phyloP scores from a whole-genome alignment of 768 basidiomycete genomes.

The Epithele typhae region DNA sequence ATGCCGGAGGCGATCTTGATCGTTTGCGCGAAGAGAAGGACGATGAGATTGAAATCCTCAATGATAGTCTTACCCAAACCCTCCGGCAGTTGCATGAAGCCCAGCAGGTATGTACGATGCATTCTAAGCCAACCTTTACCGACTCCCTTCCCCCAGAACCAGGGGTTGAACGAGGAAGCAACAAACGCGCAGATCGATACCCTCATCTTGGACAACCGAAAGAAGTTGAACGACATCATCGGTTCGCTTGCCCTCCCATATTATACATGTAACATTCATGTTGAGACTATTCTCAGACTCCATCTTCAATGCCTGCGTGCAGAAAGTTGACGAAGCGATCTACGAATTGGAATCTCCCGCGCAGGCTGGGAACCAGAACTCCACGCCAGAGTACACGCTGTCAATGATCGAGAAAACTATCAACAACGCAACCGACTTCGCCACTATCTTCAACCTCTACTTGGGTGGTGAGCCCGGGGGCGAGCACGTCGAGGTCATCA shows the following conservation, averaged over 20 bases:
- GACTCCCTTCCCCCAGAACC: slow-evolving; percentile 47
- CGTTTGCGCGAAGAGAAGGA: slow-evolving; percentile 92
- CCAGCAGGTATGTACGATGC: slow-evolving; percentile 58
- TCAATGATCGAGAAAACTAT: slow-evolving; percentile 98
- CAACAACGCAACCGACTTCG: slow-evolving; percentile 95
- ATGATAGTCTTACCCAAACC: slow-evolving; percentile 92
- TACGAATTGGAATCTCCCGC: slow-evolving; percentile 97
- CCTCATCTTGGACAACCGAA: slow-evolving; percentile 92
- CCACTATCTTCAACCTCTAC: slow-evolving; percentile 88
- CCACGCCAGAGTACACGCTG: slow-evolving; percentile 97
- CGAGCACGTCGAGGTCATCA: slow-evolving; percentile 97
- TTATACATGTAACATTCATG: slow-evolving; percentile 2
- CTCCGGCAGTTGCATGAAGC: slow-evolving; percentile 83
- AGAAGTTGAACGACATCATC: slow-evolving; percentile 97
- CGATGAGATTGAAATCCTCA: slow-evolving; percentile 91
- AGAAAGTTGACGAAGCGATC: slow-evolving; percentile 95
- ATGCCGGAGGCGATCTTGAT: slow-evolving; percentile 71
- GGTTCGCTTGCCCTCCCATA: slow-evolving; percentile 41
- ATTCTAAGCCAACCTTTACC: neutral
- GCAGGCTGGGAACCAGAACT: slow-evolving; percentile 90
- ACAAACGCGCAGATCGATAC: slow-evolving; percentile 97
- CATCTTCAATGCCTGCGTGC: slow-evolving; percentile 92
- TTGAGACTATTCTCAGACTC: slow-evolving; percentile 83
- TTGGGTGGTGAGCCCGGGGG: slow-evolving; percentile 84
- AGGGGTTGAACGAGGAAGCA: slow-evolving; percentile 82